These are phyloP conservation scores for Viola odorata DNA, from an alignment of 345 rosid genomes.

Conservation along the genomic window DNA sequence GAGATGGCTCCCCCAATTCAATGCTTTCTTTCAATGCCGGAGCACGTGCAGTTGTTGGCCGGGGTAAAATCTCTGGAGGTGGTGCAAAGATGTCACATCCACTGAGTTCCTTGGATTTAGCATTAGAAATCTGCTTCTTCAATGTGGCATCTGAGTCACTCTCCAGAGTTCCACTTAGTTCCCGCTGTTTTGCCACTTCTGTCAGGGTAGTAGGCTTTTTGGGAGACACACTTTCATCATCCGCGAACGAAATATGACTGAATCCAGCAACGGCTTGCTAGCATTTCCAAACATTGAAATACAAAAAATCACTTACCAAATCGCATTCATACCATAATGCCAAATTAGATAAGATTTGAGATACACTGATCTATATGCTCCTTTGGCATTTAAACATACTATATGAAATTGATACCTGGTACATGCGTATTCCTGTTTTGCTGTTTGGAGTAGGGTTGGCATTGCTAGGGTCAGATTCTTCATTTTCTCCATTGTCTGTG, in stretches of 20 bases:
- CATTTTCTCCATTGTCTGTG: conserved; percentile 49
- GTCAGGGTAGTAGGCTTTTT: conserved; percentile 64
- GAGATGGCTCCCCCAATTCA: conserved; percentile 56
- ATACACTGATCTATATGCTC: background rate
- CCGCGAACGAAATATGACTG: conserved; percentile 89
- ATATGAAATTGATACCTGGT: conserved; percentile 47
- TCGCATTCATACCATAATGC: background rate
- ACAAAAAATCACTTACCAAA: conserved; percentile 1
- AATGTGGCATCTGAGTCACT: conserved; percentile 55
- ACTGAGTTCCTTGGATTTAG: conserved; percentile 82
- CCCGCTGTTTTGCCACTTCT: conserved; percentile 94
- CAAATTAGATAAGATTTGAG: background rate
- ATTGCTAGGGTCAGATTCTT: conserved; percentile 40
- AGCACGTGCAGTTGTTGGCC: conserved; percentile 60
- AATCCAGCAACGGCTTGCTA: conserved; percentile 88
- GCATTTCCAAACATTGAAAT: conserved; percentile 8
- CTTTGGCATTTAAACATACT: background rate
- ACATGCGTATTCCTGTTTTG: conserved; percentile 65
- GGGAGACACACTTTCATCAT: conserved; percentile 66
- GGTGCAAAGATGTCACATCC: conserved; percentile 96
- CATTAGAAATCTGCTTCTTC: conserved; percentile 78
- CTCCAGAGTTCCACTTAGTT: conserved; percentile 74
- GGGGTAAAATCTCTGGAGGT: conserved; percentile 86
- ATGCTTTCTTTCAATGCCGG: conserved; percentile 66
- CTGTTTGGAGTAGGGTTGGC: conserved; percentile 43